Evolutionary conservation across 345 rosid species (phyloP).

Genomic region (Gossypium australe): DNA sequence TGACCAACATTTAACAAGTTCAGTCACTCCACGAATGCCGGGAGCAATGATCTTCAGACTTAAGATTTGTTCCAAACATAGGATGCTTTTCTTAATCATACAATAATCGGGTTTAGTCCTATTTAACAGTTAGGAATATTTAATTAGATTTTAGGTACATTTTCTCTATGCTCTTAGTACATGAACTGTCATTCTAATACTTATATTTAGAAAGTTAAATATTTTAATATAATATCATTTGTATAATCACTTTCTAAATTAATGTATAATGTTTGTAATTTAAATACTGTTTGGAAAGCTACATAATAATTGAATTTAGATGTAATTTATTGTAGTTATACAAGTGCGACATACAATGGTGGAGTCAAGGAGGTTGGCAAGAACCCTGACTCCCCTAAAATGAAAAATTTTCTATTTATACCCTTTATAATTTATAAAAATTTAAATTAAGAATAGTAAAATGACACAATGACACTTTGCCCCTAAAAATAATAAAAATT

Average conservation of each 20-base stretch:
- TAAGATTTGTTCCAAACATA: neutral
- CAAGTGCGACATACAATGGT: fast-evolving
- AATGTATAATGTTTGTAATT: neutral
- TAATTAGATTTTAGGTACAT: neutral
- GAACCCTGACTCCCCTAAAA: fast-evolving
- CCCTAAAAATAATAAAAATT: too few species aligned
- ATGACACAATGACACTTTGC: too few species aligned
- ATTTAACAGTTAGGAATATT: neutral
- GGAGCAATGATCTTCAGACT: too few species aligned
- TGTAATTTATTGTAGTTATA: too few species aligned
- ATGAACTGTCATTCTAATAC: too few species aligned
- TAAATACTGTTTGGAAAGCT: fast-evolving
- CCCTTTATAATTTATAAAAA: too few species aligned
- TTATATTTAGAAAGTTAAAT: too few species aligned
- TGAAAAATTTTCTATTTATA: fast-evolving
- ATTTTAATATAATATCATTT: too few species aligned
- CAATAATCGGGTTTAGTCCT: neutral
- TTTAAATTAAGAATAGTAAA: too few species aligned
- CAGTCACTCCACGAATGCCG: neutral
- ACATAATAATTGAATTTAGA: too few species aligned
- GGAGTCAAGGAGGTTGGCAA: fast-evolving
- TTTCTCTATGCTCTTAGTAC: too few species aligned
- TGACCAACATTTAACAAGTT: neutral
- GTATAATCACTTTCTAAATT: neutral
- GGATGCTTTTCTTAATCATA: neutral